These are phyloP conservation scores for Penicillium sp. DNA, from an alignment of 2,329 filamentous ascomycete species.

Conservation along the genomic window DNA sequence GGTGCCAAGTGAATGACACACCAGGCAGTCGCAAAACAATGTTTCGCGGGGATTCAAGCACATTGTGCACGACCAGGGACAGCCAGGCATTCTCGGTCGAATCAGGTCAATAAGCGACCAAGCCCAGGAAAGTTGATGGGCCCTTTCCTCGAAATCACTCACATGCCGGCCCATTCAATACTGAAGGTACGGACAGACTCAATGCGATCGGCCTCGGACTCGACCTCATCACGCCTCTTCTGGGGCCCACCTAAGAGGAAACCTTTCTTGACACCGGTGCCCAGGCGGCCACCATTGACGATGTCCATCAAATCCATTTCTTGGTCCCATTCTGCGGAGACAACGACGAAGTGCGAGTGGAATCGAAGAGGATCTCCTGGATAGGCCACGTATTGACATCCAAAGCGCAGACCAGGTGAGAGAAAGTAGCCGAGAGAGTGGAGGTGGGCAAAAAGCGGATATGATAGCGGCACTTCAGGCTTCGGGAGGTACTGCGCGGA, in stretches of 20 bases:
- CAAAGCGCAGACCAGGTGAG: slow-evolving; percentile 90
- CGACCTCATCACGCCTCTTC: slow-evolving; percentile 37
- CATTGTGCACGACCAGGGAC: neutral
- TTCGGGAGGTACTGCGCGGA: slow-evolving; percentile 33
- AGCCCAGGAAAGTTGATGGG: neutral
- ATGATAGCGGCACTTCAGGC: slow-evolving; percentile 55
- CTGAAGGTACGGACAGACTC: slow-evolving; percentile 70
- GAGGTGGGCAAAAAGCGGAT: slow-evolving; percentile 78
- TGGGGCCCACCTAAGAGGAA: slow-evolving; percentile 79
- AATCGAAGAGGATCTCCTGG: slow-evolving; percentile 93
- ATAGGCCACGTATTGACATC: slow-evolving; percentile 91
- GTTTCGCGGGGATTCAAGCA: neutral
- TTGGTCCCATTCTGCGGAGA: slow-evolving; percentile 84
- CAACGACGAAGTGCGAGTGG: slow-evolving; percentile 90
- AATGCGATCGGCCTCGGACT: slow-evolving; percentile 39
- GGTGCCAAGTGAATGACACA: neutral
- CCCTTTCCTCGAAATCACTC: slow-evolving; percentile 34
- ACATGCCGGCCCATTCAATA: slow-evolving; percentile 95
- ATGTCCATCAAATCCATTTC: slow-evolving; percentile 83
- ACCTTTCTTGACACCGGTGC: slow-evolving; percentile 94
- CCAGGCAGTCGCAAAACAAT: neutral
- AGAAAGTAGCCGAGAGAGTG: slow-evolving; percentile 81
- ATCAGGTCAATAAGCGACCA: neutral
- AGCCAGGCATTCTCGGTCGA: neutral
- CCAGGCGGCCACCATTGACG: slow-evolving; percentile 81